These are phyloP conservation scores for Trichoderma erinaceum DNA, from an alignment of 495 filamentous ascomycete genomes.

Conservation along the genomic window DNA sequence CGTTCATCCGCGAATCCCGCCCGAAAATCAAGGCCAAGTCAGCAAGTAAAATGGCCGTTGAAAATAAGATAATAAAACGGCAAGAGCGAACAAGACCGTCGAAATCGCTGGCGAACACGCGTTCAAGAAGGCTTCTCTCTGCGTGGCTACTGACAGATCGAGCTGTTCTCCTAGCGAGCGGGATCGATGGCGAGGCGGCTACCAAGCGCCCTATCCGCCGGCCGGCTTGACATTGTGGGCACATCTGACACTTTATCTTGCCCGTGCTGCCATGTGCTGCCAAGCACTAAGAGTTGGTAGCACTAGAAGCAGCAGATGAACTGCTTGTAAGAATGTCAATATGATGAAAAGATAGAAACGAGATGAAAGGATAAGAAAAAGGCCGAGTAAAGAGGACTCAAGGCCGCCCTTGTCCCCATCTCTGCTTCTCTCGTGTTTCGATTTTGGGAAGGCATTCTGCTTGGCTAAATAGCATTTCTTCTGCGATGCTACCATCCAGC, in stretches of 20 bases:
- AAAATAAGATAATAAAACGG: neutral
- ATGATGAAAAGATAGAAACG: too few relatives aligned
- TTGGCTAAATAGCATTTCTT: too few relatives aligned
- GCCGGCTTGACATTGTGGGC: neutral
- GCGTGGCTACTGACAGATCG: conserved; percentile 6
- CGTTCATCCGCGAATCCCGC: neutral
- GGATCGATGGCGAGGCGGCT: neutral
- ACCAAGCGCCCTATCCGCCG: neutral
- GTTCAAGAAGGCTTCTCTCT: neutral
- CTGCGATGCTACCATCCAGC: too few relatives aligned
- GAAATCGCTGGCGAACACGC: neutral
- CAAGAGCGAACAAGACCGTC: neutral
- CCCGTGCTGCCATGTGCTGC: neutral
- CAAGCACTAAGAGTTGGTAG: too few relatives aligned
- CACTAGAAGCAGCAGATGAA: too few relatives aligned
- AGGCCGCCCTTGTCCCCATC: too few relatives aligned
- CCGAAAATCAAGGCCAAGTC: neutral
- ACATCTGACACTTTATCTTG: conserved; percentile 5
- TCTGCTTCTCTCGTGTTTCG: too few relatives aligned
- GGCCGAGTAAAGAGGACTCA: too few relatives aligned
- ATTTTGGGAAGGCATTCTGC: too few relatives aligned
- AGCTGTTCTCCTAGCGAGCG: conserved; percentile 6
- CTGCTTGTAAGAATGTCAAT: too few relatives aligned
- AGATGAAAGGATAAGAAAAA: too few relatives aligned
- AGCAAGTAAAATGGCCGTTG: too few relatives aligned